Conservation (phyloP, 805 yeast genomes). For the Wickerhamiella allomyrinae region DNA sequence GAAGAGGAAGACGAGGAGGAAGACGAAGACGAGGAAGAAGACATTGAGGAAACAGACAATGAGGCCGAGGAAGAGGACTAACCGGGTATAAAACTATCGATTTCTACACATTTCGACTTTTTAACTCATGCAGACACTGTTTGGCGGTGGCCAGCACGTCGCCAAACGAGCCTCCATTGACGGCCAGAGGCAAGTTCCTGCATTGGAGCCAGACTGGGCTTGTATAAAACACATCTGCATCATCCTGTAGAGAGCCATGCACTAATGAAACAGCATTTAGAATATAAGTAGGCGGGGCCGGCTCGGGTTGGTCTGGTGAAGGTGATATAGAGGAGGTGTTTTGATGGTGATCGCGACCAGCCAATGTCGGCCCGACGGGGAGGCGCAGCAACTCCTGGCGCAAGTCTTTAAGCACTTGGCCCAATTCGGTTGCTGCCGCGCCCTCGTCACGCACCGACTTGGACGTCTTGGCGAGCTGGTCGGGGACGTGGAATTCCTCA, state of each 20-base stretch:
- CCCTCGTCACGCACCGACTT: constrained; percentile 15
- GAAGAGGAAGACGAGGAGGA: constrained; percentile 14
- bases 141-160: constrained; percentile 11
- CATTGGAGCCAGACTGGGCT: constrained; percentile 14
- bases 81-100: constrained; percentile 14
- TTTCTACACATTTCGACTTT: constrained; percentile 15
- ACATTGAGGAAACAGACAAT: not conserved
- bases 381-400: constrained; percentile 5
- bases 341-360: no score
- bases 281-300: no score
- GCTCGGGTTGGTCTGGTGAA: no score
- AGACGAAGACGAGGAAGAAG: constrained; percentile 8
- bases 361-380: no score
- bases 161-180: constrained; percentile 12
- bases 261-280: constrained; percentile 21
- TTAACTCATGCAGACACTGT: constrained; percentile 8
- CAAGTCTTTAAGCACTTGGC: constrained; percentile 13
- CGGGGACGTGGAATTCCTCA: constrained; percentile 7
- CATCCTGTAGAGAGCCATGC: constrained; percentile 18
- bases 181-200: constrained; percentile 4
- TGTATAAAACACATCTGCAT: constrained; percentile 13
- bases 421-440: constrained; percentile 13
- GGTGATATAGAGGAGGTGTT: no score
- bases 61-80: constrained; percentile 4
- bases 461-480: constrained; percentile 4